Percentiles rank a stretch among this genome's conserved stretches.
Evolutionary conservation across 1,284 basidiomycete species (phyloP).

Genomic region (Wolfiporia cocos): DNA sequence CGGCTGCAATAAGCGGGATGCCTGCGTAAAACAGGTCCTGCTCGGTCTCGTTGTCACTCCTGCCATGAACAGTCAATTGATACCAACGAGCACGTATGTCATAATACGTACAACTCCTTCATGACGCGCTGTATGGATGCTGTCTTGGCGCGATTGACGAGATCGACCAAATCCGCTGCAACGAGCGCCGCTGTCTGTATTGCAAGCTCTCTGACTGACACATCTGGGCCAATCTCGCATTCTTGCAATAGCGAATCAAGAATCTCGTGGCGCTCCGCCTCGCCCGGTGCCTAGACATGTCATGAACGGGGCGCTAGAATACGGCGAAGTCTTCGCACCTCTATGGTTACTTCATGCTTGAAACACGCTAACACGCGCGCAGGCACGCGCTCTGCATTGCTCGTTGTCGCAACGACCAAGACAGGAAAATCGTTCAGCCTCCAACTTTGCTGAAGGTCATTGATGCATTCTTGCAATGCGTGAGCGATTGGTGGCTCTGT

Average conservation of each 20-base stretch:
- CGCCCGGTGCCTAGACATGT: conserved; percentile 68
- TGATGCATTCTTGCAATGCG: conserved; percentile 64
- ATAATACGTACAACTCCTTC: conserved; percentile 31
- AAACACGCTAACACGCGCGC: conserved; percentile 69
- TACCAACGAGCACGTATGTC: background rate
- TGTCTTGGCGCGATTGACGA: conserved; percentile 61
- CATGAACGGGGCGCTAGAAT: too few species aligned
- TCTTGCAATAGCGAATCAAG: conserved; percentile 45
- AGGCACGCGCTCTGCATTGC: conserved; percentile 65
- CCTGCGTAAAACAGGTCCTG: conserved; percentile 39
- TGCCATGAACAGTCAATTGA: background rate
- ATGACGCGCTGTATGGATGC: conserved; percentile 53
- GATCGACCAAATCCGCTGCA: conserved; percentile 75
- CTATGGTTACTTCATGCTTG: conserved; percentile 81
- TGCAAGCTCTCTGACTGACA: conserved; percentile 70
- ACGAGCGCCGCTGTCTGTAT: conserved; percentile 91
- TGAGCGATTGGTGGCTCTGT: conserved; percentile 58
- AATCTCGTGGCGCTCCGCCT: conserved; percentile 67
- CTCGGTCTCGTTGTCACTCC: conserved; percentile 4
- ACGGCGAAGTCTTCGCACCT: too few species aligned
- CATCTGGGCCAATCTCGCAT: conserved; percentile 65
- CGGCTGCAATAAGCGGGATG: conserved; percentile 54
- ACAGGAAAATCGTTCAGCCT: conserved; percentile 59
- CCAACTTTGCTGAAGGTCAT: conserved; percentile 48
- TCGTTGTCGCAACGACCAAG: conserved; percentile 73